A percentile compares a stretch with the other conserved stretches of the same genome.
These are phyloP conservation scores for Candida pseudoviswanathii DNA, from an alignment of 1,139 yeast genomes.

Conservation along the genomic window DNA sequence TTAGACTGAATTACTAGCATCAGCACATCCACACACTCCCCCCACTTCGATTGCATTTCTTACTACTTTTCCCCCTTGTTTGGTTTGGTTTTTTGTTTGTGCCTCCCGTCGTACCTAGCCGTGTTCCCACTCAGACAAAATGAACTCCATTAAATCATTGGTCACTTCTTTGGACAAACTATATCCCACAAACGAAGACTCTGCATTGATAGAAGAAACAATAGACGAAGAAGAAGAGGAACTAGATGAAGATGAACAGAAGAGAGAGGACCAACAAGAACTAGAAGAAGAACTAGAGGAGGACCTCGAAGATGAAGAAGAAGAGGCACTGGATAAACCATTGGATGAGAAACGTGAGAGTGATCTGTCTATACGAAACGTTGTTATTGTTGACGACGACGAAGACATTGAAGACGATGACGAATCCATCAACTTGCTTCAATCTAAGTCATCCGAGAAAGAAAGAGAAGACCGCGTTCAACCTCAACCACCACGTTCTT, in stretches of 20 bases:
- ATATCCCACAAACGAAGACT: conserved; percentile 22
- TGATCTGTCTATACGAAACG: conserved; percentile 1
- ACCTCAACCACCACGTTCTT: not conserved
- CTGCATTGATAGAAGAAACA: conserved; percentile 5
- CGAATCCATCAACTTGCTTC: not conserved
- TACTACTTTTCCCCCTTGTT: not conserved
- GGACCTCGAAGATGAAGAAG: conserved; percentile 19
- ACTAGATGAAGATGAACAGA: conserved; percentile 15
- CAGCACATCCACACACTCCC: no score
- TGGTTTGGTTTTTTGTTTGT: no score
- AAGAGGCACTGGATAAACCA: not conserved
- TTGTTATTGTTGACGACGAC: not conserved
- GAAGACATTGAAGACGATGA: not conserved
- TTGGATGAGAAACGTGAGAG: not conserved
- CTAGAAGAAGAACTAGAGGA: conserved; percentile 17
- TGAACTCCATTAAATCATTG: conserved; percentile 43
- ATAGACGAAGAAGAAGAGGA: conserved; percentile 7
- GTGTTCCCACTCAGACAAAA: not conserved
- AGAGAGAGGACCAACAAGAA: conserved; percentile 16
- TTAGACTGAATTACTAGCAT: no score
- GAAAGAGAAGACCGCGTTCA: not conserved
- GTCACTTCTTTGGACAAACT: conserved; percentile 40
- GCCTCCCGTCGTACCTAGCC: no score
- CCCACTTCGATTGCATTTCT: no score
- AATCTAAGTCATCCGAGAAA: not conserved